Evolutionary conservation across 2,329 filamentous ascomycete species (phyloP), one percentile per base, ranked within the genome.

Genomic region (Cladosporium sp.): DNA sequence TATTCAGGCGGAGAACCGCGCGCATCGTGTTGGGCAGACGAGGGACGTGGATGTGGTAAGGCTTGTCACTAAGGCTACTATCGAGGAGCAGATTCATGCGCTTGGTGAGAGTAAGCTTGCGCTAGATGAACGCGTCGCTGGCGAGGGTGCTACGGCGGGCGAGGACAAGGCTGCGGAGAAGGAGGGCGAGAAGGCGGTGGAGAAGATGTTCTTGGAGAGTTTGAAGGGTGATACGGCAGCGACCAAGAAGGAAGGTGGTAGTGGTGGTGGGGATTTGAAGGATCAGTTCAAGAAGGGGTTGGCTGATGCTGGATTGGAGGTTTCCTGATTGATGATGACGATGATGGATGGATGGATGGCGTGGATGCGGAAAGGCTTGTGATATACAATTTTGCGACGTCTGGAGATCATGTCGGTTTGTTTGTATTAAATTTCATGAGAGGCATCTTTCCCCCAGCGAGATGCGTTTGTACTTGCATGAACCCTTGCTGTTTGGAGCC

Each of bases 1-100:
- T 75, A 89, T 97, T n/a, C 95, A 99, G 77, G 95, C 95, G 0
- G 95, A 98, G 82, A 98, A 99, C 77, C 89, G 95, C 21, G 95
- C 95, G 0, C 95, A 99, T 79, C 90, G 95, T 16, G 91, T 99
- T 10, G 95, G 95, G 0, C 95, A 99, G 81, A 93, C 87, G 32
- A 84, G 91, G 18, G 90, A 94, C 39, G 95, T 99, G 1, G 94
- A 99, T 76, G 91, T 99, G 48, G 88, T 97, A 48, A 85, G 93
- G 32, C 84, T 99, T 1, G 90, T 99, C 63, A 91, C 91, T 0
- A 85, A 84, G 65, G 86, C 85, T 65, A 96, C 94, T 0, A 91
- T 99, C 30, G 95, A 99, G 78, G 93, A 97, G 79, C 89, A 97
- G 67, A 96, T 99, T 61, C 91, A 94, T 78, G 90, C 91, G 54